Evolutionary conservation across 371 early-diverging fungal genomes (phyloP), one percentile per base, ranked within the genome.

Genomic region (Mucor sp.): DNA sequence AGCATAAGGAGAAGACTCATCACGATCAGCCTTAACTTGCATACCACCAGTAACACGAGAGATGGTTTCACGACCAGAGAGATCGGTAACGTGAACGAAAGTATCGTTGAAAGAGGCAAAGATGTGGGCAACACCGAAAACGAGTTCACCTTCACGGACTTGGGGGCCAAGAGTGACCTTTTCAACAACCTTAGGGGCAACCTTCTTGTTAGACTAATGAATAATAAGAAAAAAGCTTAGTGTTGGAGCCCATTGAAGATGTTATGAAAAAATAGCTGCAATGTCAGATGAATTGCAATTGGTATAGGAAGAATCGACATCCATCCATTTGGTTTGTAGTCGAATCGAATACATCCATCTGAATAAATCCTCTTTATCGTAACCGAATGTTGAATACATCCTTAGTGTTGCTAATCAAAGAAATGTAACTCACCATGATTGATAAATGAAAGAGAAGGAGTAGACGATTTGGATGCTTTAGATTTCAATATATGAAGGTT

Each of bases 1-100:
- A 68, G 99, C 99, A 89, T 99, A 99, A 75, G 99, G 99, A 64
- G 99, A 99, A 58, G 99, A 97, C 85, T 99, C 99, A 87, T 99
- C 99, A 89, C 99, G 98, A 87, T 99, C 99, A 74, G 99, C 97
- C 94, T 99, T 99, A 78, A 99, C 99, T 91, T 97, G 99, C 99
- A 99, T 99, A 81, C 99, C 99, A 91, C 99, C 99, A 78, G 99
- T 99, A 71, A 99, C 94, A 89, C 99, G 97, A 83, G 92, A 88
- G 83, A 99, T 97, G 84, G 99, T 99, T 90, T 99, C 99, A 80
- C 97, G 93, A 58, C 99, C 99, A 70, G 99, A 97, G 75, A 99
- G 87, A 97, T 99, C 99, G 67, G 99, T 99, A 72, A 99, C 93
- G 90, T 99, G 99, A 77, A 94, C 87, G 77, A 99, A 98, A 77